Evolutionary conservation across 148 eudicot species (phyloP).

Genomic region (Nepenthes gracilis): DNA sequence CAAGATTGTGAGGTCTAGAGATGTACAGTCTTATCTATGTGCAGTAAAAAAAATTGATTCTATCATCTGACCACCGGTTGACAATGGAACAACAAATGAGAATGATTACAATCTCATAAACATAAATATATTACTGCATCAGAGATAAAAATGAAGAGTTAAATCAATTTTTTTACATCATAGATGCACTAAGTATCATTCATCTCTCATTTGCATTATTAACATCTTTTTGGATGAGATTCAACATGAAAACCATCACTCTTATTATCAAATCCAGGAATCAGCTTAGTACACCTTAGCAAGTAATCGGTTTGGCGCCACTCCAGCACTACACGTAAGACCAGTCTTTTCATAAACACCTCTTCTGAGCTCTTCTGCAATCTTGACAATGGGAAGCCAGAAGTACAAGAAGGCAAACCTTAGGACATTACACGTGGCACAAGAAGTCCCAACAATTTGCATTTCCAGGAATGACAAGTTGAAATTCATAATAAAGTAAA

Average conservation of each 20-base stretch:
- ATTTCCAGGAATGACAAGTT: background rate
- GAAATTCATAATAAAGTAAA: background rate
- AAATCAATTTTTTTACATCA: too few relatives aligned
- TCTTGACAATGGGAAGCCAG: constrained; percentile 26
- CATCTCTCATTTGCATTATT: background rate
- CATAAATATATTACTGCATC: too few relatives aligned
- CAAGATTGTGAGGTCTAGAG: too few relatives aligned
- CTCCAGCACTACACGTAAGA: constrained; percentile 96
- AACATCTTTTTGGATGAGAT: background rate
- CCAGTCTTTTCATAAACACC: constrained; percentile 75
- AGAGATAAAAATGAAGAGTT: too few relatives aligned
- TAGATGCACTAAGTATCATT: too few relatives aligned
- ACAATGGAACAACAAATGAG: too few relatives aligned
- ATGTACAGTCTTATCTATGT: too few relatives aligned
- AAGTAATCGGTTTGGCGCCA: constrained; percentile 85
- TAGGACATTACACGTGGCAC: background rate
- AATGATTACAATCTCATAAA: too few relatives aligned
- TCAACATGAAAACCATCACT: background rate
- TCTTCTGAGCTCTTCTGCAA: constrained; percentile 85
- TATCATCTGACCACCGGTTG: too few relatives aligned
- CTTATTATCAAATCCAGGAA: background rate
- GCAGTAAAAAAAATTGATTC: too few relatives aligned
- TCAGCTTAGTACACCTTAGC: constrained; percentile 54
- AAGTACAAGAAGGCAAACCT: constrained; percentile 3
- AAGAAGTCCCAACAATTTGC: background rate